Evolutionary conservation across 2,329 filamentous ascomycete genomes (phyloP), one percentile per base, ranked within the genome.

Genomic region (Colletotrichum plurivorum): DNA sequence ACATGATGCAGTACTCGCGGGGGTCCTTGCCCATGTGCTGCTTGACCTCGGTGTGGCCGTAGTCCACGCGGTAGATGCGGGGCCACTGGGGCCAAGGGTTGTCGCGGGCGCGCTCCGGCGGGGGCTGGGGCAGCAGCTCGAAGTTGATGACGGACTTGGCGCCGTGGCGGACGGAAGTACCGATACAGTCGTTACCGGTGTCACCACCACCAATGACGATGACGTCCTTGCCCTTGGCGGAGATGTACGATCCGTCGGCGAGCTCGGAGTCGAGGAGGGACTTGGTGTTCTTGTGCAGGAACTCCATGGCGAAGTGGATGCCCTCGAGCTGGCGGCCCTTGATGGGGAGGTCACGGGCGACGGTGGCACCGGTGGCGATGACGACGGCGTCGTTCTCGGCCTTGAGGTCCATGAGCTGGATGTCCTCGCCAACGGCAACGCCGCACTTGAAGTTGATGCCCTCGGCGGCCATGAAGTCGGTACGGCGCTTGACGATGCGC

Each of bases 21-120:
- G 95, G 95, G 77, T 98, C 95, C 80, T 95, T 95, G 83, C 95
- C 95, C 85, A 95, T 95, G 85, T 98, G 95, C 74, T 95, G 94
- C 81, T 95, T 94, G 76, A 98, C 95, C 82, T 98, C 95, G 16
- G 92, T 92, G 86, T 98, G 95, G 65, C 95, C 95, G 78, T 98
- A 98, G 83, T 98, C 95, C n/a, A 98, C 93, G 75, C 95, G 94
- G 88, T 97, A 98, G 80, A 98, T 95, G 76, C 95, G 93, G 67
- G 95, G 95, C 95, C 95, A 98, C 83, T 98, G 95, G 10, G 95
- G 95, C 95, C 95, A 98, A 71, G 95, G 95, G 87, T 98, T 98
- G 83, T 98, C 95, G 72, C 90, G 89, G 72, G 93, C 94, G 83
- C 95, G 94, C 87, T 97, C 92, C 69, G 93, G 89, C 8, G 95